Evolutionary conservation across 1,139 yeast species (phyloP).

Genomic region (Diutina rugosa): DNA sequence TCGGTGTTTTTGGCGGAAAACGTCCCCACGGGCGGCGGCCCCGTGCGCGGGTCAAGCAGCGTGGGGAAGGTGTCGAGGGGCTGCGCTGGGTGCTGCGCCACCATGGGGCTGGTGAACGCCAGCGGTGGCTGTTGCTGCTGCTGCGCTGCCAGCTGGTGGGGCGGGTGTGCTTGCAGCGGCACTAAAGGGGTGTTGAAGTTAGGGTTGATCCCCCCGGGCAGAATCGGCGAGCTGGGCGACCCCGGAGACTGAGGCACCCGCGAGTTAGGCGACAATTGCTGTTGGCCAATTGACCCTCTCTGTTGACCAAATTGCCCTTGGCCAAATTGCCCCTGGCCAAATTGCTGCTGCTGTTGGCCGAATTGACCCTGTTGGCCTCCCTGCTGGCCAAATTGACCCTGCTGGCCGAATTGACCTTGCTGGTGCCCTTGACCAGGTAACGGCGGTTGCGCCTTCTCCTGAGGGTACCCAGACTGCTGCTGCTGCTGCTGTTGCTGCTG

Average conservation of each 20-base stretch:
- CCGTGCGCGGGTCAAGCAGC: background rate
- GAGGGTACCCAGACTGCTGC: background rate
- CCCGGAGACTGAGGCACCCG: background rate
- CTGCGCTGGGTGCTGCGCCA: background rate
- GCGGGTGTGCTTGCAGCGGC: background rate
- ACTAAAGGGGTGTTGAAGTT: background rate
- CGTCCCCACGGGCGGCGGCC: background rate
- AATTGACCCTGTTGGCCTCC: background rate
- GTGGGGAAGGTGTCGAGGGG: background rate
- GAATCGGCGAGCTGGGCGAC: background rate
- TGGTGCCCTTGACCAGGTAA: background rate
- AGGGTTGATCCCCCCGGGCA: background rate
- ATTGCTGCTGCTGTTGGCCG: background rate
- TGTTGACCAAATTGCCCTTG: background rate
- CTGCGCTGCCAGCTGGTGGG: background rate
- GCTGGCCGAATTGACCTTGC: background rate
- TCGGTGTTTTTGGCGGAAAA: background rate
- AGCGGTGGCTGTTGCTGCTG: background rate
- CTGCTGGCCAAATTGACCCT: background rate
- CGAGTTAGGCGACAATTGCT: background rate
- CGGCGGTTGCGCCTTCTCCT: background rate
- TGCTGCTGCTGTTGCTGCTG: background rate
- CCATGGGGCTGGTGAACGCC: background rate
- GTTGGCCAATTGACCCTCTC: background rate
- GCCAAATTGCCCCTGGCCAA: background rate